Percentiles rank a stretch among this genome's conserved stretches.
Conservation (phyloP, 306 rosid genomes). For the Mimosa pudica region DNA sequence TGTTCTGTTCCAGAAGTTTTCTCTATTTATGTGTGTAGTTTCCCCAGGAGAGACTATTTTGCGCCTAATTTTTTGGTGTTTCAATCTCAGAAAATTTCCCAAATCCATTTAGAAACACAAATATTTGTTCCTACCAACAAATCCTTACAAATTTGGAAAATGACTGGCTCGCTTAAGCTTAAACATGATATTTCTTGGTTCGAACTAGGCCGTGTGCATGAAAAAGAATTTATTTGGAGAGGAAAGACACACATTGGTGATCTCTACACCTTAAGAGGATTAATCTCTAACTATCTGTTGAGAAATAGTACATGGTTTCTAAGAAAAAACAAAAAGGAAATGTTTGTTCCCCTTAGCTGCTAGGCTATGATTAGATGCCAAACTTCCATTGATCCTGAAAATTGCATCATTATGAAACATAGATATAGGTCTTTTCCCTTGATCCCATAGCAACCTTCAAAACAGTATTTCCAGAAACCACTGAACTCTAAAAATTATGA, state of each 20-base stretch:
- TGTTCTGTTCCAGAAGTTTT: background rate
- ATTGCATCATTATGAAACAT: background rate
- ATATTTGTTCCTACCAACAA: background rate
- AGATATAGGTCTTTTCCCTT: background rate
- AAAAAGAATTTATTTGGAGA: too few relatives aligned
- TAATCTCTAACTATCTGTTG: too few relatives aligned
- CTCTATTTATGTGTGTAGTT: background rate
- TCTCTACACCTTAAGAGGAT: too few relatives aligned
- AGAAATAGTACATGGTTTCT: too few relatives aligned
- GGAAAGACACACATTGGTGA: too few relatives aligned
- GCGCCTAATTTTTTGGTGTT: background rate
- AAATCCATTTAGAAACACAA: conserved; percentile 1
- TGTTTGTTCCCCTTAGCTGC: background rate
- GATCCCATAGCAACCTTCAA: background rate
- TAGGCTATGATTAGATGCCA: background rate
- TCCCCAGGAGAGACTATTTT: background rate
- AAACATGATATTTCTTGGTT: too few relatives aligned
- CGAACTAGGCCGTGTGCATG: too few relatives aligned
- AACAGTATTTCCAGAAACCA: background rate
- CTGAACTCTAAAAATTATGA: background rate
- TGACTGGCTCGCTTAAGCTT: too few relatives aligned
- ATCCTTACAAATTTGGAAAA: too few relatives aligned
- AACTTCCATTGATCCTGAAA: background rate
- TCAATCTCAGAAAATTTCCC: background rate
- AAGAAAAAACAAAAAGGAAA: background rate